A percentile compares a stretch with the other conserved stretches of the same genome.
Evolutionary conservation across 805 yeast genomes (phyloP).

Genomic region (Zygotorulaspora chibaensis): DNA sequence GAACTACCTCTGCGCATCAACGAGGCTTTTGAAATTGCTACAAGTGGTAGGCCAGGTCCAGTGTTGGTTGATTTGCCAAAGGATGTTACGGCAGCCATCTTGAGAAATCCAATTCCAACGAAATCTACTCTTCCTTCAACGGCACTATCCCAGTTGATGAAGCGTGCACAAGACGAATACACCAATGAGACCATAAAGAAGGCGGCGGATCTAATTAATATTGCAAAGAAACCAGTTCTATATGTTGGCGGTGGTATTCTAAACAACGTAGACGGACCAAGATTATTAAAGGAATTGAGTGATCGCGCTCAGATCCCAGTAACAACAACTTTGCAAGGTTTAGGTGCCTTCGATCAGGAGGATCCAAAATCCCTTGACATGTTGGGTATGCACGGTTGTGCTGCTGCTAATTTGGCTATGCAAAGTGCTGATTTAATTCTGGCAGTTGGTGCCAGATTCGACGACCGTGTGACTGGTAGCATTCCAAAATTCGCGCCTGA

Average conservation of each 20-base stretch:
- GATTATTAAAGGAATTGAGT: conserved; percentile 71
- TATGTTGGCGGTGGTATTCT: conserved; percentile 92
- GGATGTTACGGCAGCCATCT: conserved; percentile 91
- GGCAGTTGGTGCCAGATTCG: conserved; percentile 96
- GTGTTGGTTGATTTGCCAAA: conserved; percentile 96
- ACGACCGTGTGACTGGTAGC: conserved; percentile 94
- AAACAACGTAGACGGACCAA: conserved; percentile 76
- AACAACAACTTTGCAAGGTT: conserved; percentile 89
- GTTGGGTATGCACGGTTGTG: conserved; percentile 98
- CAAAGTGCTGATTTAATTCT: conserved; percentile 90
- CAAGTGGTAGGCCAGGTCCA: conserved; percentile 96
- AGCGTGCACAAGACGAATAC: conserved; percentile 65
- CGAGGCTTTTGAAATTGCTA: conserved; percentile 97
- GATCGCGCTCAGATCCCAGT: conserved; percentile 93
- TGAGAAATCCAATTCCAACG: conserved; percentile 81
- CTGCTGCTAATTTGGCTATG: conserved; percentile 90
- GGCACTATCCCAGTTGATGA: conserved; percentile 66
- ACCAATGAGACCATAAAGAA: conserved; percentile 68
- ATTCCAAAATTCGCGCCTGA: conserved; percentile 87
- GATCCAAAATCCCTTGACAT: conserved; percentile 89
- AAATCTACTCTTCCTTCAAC: conserved; percentile 67
- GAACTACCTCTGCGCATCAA: conserved; percentile 94
- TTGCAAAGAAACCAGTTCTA: conserved; percentile 81
- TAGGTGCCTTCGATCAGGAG: conserved; percentile 91
- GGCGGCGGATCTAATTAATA: conserved; percentile 73